Evolutionary conservation across 2,329 filamentous ascomycete species (phyloP), one percentile per base, ranked within the genome.

Genomic region (Epichloe aotearoae): DNA sequence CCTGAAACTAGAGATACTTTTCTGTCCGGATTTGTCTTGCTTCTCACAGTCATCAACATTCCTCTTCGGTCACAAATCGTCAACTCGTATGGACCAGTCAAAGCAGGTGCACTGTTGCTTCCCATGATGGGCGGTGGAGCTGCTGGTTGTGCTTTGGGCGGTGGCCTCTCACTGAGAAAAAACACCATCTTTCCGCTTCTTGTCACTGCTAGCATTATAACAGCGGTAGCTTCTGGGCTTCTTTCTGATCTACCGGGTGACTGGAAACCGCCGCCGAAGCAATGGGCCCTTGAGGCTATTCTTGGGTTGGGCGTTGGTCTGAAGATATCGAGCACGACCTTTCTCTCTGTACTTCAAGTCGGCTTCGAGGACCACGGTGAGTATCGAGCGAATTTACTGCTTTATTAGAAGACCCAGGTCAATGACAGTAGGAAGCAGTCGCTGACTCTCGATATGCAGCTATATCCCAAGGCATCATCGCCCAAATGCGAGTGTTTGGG

Each of bases 381-480:
- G 30, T 40, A 20, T 50, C 41, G 15, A n/a, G 14, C 14, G 7
- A 38, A 7, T 11, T 2, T 5, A 8, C 12, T 14, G 12, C 5
- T 7, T n/a, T 4, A 7, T 38, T n/a, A 6, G n/a, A 14, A 38
- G 14, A n/a, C 37, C 14, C n/a, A 5, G 5, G 37, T n/a, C 12
- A 7, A 8, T 38, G 5, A 38, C 8, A 38, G n/a, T 2, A 38
- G 37, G 11, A 14, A 7, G 37, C 14, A 7, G 37, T n/a, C 12
- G 7, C 37, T 38, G n/a, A 38, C 37, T 38, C 37, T 6, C n/a
- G 37, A 38, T 39, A 5, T 1, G 30, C 39, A 77, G 74, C 74
- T 10, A 64, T 72, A 11, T 72, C 74, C 0, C 76, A 79, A 54
- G 75, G 74, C 1, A 70, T 79, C 38, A 57, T 77, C 10, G 72